A percentile compares a stretch with the other conserved stretches of the same genome.
phyloP scores from a whole-genome alignment of 768 basidiomycete genomes.

The Russula sp. region DNA sequence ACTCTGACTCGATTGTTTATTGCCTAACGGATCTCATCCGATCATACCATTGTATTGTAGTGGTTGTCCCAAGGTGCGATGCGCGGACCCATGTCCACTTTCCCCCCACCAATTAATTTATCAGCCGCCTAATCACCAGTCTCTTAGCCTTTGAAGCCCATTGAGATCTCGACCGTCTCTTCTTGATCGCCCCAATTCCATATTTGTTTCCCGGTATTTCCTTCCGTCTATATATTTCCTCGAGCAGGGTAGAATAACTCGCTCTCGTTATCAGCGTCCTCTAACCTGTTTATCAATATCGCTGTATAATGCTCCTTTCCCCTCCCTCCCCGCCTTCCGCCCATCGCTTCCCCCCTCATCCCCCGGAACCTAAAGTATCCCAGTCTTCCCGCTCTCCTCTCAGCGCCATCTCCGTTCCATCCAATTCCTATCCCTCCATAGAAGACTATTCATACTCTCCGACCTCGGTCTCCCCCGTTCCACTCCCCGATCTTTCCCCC shows the following conservation, averaged over 20 bases:
- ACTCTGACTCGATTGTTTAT: not conserved
- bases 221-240: not conserved
- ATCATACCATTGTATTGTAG: conserved; percentile 20
- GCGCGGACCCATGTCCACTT: not conserved
- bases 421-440: conserved; percentile 10
- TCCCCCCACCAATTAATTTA: not conserved
- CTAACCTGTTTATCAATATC: conserved; percentile 9
- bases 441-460: conserved; percentile 17
- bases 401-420: conserved; percentile 5
- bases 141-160: not conserved
- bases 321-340: conserved; percentile 22
- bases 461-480: conserved; percentile 16
- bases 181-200: not conserved
- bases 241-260: not conserved
- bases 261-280: not conserved
- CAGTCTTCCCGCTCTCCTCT: conserved; percentile 18
- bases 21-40: conserved; percentile 12
- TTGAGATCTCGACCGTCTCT: not conserved
- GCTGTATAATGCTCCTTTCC: conserved; percentile 27
- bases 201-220: conserved; percentile 1
- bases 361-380: conserved; percentile 1
- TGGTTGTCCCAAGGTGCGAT: conserved; percentile 10
- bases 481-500: conserved; percentile 16
- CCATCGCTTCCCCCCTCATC: conserved; percentile 20
- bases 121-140: not conserved